These are phyloP conservation scores for Candida boidinii DNA, from an alignment of 805 yeast genomes.

Conservation along the genomic window DNA sequence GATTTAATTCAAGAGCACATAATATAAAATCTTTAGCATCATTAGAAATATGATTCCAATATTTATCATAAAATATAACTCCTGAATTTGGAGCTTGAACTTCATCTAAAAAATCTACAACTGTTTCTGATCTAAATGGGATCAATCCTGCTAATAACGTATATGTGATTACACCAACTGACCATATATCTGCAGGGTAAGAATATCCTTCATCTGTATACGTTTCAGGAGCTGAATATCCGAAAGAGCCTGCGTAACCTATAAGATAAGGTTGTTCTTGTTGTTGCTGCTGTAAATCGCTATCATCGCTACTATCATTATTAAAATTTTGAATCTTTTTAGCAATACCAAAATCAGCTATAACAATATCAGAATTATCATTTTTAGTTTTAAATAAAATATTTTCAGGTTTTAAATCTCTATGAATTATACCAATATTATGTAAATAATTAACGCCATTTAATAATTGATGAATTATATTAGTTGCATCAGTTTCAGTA, in stretches of 20 bases:
- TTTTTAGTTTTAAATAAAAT: slow-evolving; percentile 49
- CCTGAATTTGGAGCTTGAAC: slow-evolving; percentile 58
- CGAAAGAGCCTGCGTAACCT: slow-evolving; percentile 78
- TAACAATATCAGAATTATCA: slow-evolving; percentile 54
- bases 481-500: slow-evolving; percentile 73
- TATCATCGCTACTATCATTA: slow-evolving; percentile 43
- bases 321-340: slow-evolving; percentile 37
- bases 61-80: slow-evolving; percentile 65
- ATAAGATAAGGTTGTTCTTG: slow-evolving; percentile 74
- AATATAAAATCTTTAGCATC: slow-evolving; percentile 71
- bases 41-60: slow-evolving; percentile 66
- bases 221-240: slow-evolving; percentile 91
- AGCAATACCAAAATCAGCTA: slow-evolving; percentile 90
- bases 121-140: slow-evolving; percentile 68
- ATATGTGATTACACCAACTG: slow-evolving; percentile 78
- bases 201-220: slow-evolving; percentile 69
- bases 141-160: slow-evolving; percentile 80
- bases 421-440: slow-evolving; percentile 63
- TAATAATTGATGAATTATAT: slow-evolving; percentile 56
- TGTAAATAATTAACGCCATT: slow-evolving; percentile 71
- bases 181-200: slow-evolving; percentile 87
- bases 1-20: slow-evolving; percentile 54
- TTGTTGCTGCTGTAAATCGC: slow-evolving; percentile 50
- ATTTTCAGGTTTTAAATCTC: slow-evolving; percentile 86
- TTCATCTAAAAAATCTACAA: slow-evolving; percentile 57